Base-by-base conservation (phyloP, 352 stramenopile genomes). In the Globisporangium abappressorium region DNA sequence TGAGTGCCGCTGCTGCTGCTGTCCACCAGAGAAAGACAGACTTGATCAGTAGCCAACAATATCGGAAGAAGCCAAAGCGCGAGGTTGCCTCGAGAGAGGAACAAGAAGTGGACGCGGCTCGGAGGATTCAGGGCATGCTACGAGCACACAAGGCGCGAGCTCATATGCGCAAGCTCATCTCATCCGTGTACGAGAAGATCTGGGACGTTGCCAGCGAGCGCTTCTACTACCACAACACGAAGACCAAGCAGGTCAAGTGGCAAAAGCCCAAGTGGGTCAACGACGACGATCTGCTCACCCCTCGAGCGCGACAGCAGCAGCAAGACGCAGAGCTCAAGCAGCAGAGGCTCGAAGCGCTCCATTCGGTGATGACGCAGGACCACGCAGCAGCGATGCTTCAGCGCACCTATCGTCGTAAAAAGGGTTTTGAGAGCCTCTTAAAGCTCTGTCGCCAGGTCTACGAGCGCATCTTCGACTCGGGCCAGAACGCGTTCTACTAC, bases 181-280 rank as follows among this genome's bases (percentile, higher is more conserved):
- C 84, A 24, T 88, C 77, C 14, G 70, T 92, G 15, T 94, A 94
- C 65, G 80, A 92, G 60, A 94, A 92, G 69, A 91, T 94, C 64
- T 94, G 82, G 82, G 84, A 93, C 66, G 54, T 34, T 9, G 30
- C 43, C 6, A 73, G 72, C 2, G 61, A 71, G 26, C 76, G 78
- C 0, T 93, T 90, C 57, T 95, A 92, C 75, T 95, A 93, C 57
- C 86, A 91, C 69, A 95, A 95, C 70, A 91, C 79, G 8, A 75
- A 72, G 26, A 92, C 82, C 22, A 79, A 89, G 51, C 61, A 78
- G 43, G 86, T 92, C 6, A 89, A 80, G 62, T 95, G 87, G 87
- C 72, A 79, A 57, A 81, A 83, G 22, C 87, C 85, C 15, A 73
- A 73, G 1, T 92, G 79, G 81, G 82, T 92, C 24, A 81, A 69